Percentiles rank a stretch among this genome's conserved stretches.
These are phyloP conservation scores for Dactylellina sp. DNA, from an alignment of 2,329 filamentous ascomycete species.

Conservation along the genomic window DNA sequence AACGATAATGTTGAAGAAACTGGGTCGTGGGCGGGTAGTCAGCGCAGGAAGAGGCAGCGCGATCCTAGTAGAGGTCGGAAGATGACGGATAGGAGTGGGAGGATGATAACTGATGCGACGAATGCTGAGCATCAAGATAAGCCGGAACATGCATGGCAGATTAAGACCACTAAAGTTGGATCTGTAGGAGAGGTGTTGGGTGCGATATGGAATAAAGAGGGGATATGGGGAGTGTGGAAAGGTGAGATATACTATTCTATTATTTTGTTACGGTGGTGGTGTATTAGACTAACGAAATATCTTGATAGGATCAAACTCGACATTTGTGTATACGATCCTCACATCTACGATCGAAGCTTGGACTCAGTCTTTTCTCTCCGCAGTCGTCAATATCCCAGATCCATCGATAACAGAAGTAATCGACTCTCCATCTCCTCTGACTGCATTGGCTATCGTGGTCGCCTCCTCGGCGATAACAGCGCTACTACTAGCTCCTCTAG, in stretches of 20 bases:
- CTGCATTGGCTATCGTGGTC: slow-evolving; percentile 79
- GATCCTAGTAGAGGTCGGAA: slow-evolving; percentile 57
- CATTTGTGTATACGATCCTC: slow-evolving; percentile 89
- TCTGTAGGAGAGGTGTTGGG: slow-evolving; percentile 76
- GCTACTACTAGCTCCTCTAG: slow-evolving; percentile 84
- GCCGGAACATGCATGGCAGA: slow-evolving; percentile 79
- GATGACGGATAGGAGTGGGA: slow-evolving; percentile 66
- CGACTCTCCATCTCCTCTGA: slow-evolving; percentile 84
- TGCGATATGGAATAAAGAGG: slow-evolving; percentile 89
- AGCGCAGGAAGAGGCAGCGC: slow-evolving; percentile 55
- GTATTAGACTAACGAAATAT: no score
- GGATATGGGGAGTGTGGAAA: slow-evolving; percentile 94
- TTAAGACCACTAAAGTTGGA: slow-evolving; percentile 67
- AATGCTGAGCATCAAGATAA: slow-evolving; percentile 70
- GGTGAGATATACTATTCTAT: slow-evolving; percentile 61
- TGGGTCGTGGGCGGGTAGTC: slow-evolving; percentile 62
- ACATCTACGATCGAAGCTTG: slow-evolving; percentile 90
- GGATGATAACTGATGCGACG: slow-evolving; percentile 63
- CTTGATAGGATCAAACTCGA: slow-evolving; percentile 79
- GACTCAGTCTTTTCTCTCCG: slow-evolving; percentile 88
- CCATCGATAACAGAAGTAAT: slow-evolving; percentile 79
- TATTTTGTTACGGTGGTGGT: no score
- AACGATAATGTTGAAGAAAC: slow-evolving; percentile 61
- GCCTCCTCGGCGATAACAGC: slow-evolving; percentile 77
- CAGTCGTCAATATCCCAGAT: slow-evolving; percentile 89